Conservation (phyloP, 2,329 filamentous ascomycete species). For the Botrytis fabae region DNA sequence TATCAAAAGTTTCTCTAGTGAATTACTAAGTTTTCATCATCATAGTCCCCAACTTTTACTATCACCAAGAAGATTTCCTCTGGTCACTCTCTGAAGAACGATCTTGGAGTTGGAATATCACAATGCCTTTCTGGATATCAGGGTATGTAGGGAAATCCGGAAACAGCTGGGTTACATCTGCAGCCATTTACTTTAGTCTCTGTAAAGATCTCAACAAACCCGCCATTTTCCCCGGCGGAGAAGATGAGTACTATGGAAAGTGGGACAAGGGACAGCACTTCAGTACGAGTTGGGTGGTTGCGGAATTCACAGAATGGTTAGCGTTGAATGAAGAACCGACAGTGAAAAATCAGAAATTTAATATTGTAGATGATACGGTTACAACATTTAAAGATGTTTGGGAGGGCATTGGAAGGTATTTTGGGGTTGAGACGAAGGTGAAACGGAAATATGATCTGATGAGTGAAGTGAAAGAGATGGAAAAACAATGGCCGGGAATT, state of each 20-base stretch:
- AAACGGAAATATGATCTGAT: not conserved
- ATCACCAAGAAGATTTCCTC: slow-evolving; percentile 16
- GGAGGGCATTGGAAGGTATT: slow-evolving; percentile 10
- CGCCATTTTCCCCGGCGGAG: not conserved
- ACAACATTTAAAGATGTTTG: slow-evolving; percentile 13
- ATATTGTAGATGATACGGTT: slow-evolving; percentile 19
- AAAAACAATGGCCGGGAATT: slow-evolving; percentile 5
- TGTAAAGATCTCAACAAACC: not conserved
- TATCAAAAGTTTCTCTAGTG: not conserved
- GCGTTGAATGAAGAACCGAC: not conserved
- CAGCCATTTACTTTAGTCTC: slow-evolving; percentile 14
- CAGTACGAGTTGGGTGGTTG: not conserved
- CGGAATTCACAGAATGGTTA: slow-evolving; percentile 5
- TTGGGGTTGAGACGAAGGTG: slow-evolving; percentile 10
- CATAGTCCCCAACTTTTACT: slow-evolving; percentile 16
- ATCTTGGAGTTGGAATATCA: slow-evolving; percentile 16
- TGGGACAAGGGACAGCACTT: slow-evolving; percentile 7
- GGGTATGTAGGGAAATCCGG: not conserved
- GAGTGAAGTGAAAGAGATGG: slow-evolving; percentile 8
- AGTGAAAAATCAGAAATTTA: slow-evolving; percentile 13
- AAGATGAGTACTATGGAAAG: not conserved
- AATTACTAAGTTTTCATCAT: not conserved
- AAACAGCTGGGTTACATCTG: slow-evolving; percentile 1
- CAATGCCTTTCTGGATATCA: slow-evolving; percentile 19
- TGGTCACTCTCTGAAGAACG: not conserved